Base-by-base conservation (phyloP, 1,284 basidiomycete genomes). In the Ganoderma meredithae region DNA sequence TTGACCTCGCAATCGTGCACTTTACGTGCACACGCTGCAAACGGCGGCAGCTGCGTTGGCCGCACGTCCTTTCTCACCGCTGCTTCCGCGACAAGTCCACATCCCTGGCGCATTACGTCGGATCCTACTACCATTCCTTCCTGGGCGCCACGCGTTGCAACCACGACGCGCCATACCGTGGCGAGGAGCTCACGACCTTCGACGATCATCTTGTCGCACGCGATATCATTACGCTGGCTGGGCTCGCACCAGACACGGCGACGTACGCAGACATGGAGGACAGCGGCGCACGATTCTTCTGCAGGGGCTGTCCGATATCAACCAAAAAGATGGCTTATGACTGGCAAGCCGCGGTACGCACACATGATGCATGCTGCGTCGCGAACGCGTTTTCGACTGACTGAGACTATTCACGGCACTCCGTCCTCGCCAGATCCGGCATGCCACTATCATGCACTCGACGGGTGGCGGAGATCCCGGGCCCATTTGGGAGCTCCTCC, bases 21-120 rank as follows among this genome's bases (percentile, higher is more conserved):
- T 66, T 67, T 39, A 15, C 19, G 22, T 70, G 69, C 69, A 67
- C 17, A 3, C 15, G 17, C n/a, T 70, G 69, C 39, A 15, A 22
- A 3, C 31, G 52, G 15, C 22, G 19, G 17, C 53, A 39, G 25
- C 22, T 67, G 31, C 62, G 69, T 7, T 70, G 65, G 65, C 69
- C 65, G n/a, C 43, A 62, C 17, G 27, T 70, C 40, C 60, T 70
- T 4, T 43, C 65, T 7, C 69, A 70, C 17, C 33, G 33, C 0
- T 70, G 69, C 43, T 47, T 61, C 60, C 56, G 56, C n/a, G 22
- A 39, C 17, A 59, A 4, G 55, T 55, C 22, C 55, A 15, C n/a
- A 31, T 31, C 52, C 3, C 3, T 56, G 12, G 22, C 22, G 2
- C 17, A 27, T 27, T 8, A 43, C 9, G 43, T 9, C 25, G 9